These are phyloP conservation scores for Russula sp. DNA, from an alignment of 768 basidiomycete genomes.

Conservation along the genomic window DNA sequence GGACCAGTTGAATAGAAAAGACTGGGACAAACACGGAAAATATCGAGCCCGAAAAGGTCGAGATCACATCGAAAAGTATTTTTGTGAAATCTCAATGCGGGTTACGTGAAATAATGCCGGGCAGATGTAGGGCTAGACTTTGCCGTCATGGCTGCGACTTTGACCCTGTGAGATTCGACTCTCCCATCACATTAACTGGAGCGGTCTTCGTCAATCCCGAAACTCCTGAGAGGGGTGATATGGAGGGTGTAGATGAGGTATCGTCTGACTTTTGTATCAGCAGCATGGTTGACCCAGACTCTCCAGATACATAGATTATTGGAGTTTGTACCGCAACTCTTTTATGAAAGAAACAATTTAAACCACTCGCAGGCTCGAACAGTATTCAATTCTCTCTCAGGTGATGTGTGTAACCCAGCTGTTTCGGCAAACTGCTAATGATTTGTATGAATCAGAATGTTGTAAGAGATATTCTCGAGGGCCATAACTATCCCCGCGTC, in stretches of 20 bases:
- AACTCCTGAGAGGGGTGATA: neutral
- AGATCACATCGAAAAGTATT: slow-evolving; percentile 2
- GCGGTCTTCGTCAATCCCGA: neutral
- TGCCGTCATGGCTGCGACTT: neutral
- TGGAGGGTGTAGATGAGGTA: slow-evolving; percentile 13
- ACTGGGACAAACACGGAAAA: slow-evolving; percentile 9
- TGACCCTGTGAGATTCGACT: slow-evolving; percentile 4
- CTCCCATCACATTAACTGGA: too few species aligned
- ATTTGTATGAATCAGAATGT: neutral
- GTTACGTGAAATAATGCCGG: neutral
- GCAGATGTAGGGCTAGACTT: slow-evolving; percentile 12
- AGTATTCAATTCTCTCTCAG: slow-evolving; percentile 13
- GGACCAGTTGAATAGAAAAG: slow-evolving; percentile 6
- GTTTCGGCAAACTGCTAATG: neutral
- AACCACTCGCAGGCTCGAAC: slow-evolving; percentile 5
- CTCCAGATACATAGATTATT: slow-evolving; percentile 5
- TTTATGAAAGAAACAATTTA: neutral
- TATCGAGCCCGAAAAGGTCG: slow-evolving; percentile 1
- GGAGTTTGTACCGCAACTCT: slow-evolving; percentile 2
- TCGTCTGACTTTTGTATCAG: neutral
- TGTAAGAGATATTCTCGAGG: slow-evolving; percentile 14
- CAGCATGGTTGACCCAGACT: neutral
- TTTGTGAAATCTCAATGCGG: neutral
- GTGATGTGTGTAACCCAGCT: neutral
- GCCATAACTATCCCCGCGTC: slow-evolving; percentile 11